Evolutionary conservation across 164 flowering plant genomes (phyloP).

Genomic region (Macadamia tetraphylla): DNA sequence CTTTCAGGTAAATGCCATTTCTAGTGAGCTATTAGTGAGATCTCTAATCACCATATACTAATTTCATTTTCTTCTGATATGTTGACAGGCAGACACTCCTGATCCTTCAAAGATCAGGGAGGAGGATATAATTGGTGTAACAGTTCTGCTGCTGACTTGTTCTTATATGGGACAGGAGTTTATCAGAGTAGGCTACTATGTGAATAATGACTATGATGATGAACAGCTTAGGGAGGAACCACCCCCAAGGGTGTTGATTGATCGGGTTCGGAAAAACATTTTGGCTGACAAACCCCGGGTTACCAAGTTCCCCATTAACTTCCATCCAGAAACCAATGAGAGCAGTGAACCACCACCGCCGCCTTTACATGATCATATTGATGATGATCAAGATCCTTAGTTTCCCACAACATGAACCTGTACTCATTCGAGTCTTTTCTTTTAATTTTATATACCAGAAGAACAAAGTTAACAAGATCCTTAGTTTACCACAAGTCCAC

Average conservation of each 20-base stretch:
- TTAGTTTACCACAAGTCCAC: too few relatives aligned
- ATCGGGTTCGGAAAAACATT: conserved; percentile 81
- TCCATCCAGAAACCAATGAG: conserved; percentile 74
- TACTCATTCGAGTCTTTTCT: too few relatives aligned
- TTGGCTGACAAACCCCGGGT: conserved; percentile 94
- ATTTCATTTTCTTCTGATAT: conserved; percentile 1
- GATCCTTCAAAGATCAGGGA: conserved; percentile 93
- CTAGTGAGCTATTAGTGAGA: not conserved
- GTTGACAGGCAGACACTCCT: conserved; percentile 75
- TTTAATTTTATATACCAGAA: too few relatives aligned
- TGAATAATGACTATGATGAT: conserved; percentile 93
- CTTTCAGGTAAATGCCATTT: conserved; percentile 51
- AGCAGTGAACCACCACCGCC: conserved; percentile 38
- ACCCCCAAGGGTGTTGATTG: conserved; percentile 82
- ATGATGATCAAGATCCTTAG: too few relatives aligned
- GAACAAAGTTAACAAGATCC: too few relatives aligned
- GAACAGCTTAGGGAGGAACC: conserved; percentile 95
- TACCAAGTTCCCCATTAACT: conserved; percentile 92
- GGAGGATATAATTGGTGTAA: conserved; percentile 94
- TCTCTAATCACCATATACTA: not conserved
- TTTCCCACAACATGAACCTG: too few relatives aligned
- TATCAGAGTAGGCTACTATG: conserved; percentile 90
- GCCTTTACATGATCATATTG: not conserved
- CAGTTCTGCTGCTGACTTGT: conserved; percentile 88
- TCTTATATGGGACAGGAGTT: conserved; percentile 95